Evolutionary conservation across 2,329 filamentous ascomycete species (phyloP).

Genomic region (Aspergillus fijiensis): DNA sequence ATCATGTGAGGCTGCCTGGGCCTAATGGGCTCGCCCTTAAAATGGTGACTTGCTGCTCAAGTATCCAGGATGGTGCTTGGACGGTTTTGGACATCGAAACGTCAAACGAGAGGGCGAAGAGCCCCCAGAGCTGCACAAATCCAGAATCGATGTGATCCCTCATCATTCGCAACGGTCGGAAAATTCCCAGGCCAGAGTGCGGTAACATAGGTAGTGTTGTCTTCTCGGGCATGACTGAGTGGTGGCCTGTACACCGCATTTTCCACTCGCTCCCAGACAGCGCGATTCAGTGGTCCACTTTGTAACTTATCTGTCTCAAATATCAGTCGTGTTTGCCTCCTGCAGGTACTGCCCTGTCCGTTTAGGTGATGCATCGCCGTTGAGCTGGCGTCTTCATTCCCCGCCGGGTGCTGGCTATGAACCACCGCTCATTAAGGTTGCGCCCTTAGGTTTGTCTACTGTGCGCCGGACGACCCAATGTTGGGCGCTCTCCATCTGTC

Average conservation of each 20-base stretch:
- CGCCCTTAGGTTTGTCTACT: slow-evolving; percentile 6
- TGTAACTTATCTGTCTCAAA: slow-evolving; percentile 5
- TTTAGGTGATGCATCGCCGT: slow-evolving; percentile 19
- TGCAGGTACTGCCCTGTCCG: slow-evolving; percentile 20
- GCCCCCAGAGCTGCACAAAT: background rate
- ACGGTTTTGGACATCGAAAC: background rate
- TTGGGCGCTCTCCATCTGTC: slow-evolving; percentile 1
- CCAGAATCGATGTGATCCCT: slow-evolving; percentile 3
- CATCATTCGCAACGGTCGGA: slow-evolving; percentile 3
- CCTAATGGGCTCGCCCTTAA: slow-evolving; percentile 3
- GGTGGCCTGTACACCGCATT: slow-evolving; percentile 22
- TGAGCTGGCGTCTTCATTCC: slow-evolving; percentile 17
- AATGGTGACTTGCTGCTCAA: slow-evolving; percentile 9
- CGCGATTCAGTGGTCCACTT: slow-evolving; percentile 12
- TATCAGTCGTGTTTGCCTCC: slow-evolving; percentile 18
- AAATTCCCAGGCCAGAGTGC: slow-evolving; percentile 1
- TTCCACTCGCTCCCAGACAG: slow-evolving; percentile 12
- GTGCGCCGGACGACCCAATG: slow-evolving; percentile 9
- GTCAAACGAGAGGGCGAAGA: background rate
- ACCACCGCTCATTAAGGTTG: slow-evolving; percentile 5
- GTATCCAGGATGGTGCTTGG: background rate
- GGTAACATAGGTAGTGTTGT: background rate
- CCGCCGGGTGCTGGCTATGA: slow-evolving; percentile 2
- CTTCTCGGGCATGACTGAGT: background rate
- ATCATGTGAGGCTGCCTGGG: slow-evolving; percentile 32